Evolutionary conservation across 2,329 filamentous ascomycete species (phyloP), one percentile per base, ranked within the genome.

Genomic region (Fusarium paranaense): DNA sequence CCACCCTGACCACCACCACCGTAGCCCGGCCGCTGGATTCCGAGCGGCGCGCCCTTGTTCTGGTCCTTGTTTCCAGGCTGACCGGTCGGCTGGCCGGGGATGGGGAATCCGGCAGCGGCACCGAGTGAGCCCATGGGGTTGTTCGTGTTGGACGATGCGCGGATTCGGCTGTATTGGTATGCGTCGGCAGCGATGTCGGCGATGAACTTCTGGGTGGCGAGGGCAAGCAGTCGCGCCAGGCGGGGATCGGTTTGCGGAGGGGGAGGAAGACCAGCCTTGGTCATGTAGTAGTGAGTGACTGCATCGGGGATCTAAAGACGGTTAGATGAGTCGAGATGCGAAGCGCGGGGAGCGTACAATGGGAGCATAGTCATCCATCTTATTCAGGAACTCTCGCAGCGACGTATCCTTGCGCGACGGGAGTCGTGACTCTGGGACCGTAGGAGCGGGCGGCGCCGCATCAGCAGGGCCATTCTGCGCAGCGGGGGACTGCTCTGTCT

Each of bases 151-250:
- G 89, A 95, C 25, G 94, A 96, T n/a, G 94, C 94, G 45, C 97
- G 93, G 80, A 99, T 98, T 62, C 96, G 94, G 70, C 93, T 95
- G 87, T 98, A 98, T 84, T 99, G 97, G 83, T 99, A 99, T 4
- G 97, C 95, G 82, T 99, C 97, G 66, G 97, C 95, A 2, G 97
- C 97, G 75, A 99, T 95, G 82, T 99, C 97, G 68, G 97, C 95
- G 78, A 99, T 94, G 87, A 99, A 99, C 82, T 99, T 99, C 81
- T 99, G 97, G 0, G 97, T 98, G n/a, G 97, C 97, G 10, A 99
- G 93, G 3, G 97, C 96, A 50, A 99, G 93, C 4, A 99, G 93
- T 57, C 96, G 95, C 25, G 96, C 95, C 32, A 99, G 93, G 67
- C 95, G 94, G 22, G 93, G 93, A 79, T 98, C 95, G 62, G 95